Evolutionary conservation across 495 filamentous ascomycete genomes (phyloP), one percentile per base, ranked within the genome.

Genomic region (Neurospora africana): DNA sequence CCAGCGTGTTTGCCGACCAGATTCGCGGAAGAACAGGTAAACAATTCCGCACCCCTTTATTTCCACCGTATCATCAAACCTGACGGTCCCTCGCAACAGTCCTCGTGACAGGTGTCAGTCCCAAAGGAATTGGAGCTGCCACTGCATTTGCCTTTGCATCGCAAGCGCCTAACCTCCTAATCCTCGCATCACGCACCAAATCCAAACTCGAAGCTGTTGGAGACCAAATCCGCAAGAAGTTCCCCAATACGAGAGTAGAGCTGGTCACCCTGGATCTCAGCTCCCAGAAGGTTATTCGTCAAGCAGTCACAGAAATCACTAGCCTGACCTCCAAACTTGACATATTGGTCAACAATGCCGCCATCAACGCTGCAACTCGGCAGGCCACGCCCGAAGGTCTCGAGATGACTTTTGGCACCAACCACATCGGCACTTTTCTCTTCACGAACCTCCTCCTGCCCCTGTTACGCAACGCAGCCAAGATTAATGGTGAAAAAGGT

Each of bases 381-480:
- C 77, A 74, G 68, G 79, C 68, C 70, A 82, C 73, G 0, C 81
- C 76, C 70, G 82, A 84, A 53, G 81, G 86, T 17, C 88, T 89
- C 78, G 84, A 88, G 71, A 81, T 86, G 75, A 89, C 90, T 76
- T 83, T 86, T 2, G 82, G 85, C 37, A 86, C 85, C 17, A 90
- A 90, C 75, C 87, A 90, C 73, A 83, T 88, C 36, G 87, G 87
- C 0, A 86, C 87, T 35, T 89, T 88, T 61, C 77, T 90, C 6
- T 80, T 91, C 37, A 89, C 87, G 6, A 87, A 86, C 73, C 74
- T 90, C 69, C 79, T 90, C 11, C 82, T 88, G 44, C 79, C 80
- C 1, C 82, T 87, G 38, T 73, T 88, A 0, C 69, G 81, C 27
- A 77, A 78, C 15, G 82, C 84, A 5, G 81, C 80, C 15, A 74